Evolutionary conservation across 2,329 filamentous ascomycete genomes (phyloP), one percentile per base, ranked within the genome.

Genomic region (Penicillium sp.): DNA sequence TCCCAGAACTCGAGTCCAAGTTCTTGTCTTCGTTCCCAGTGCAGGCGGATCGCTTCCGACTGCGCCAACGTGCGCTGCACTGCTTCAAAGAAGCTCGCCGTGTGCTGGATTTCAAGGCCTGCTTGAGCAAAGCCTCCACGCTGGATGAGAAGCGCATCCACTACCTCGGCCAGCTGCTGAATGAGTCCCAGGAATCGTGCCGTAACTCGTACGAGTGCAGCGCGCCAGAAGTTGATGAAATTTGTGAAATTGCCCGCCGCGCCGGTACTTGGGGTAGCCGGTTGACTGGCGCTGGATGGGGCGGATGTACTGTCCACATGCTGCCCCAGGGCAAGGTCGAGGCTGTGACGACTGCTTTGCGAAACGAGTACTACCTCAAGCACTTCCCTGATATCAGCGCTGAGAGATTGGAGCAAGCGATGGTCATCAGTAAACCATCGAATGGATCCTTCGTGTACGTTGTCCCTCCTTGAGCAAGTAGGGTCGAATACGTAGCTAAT

Each of bases 231-330:
- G 79, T 97, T n/a, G 91, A 98, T 63, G 77, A 87, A 47, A 78
- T 98, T 25, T 97, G 91, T 65, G 65, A 75, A 26, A 84, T 97
- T 51, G 90, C 90, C 0, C 76, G 83, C 18, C 75, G 73, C 11
- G 86, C 86, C 1, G 93, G 93, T 2, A 81, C 86, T 13, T 89
- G 88, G 62, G 93, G 91, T 18, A 89, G 86, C 54, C 76, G 91
- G 17, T 70, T 96, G 54, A 97, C 91, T 0, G 93, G 93, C 26
- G 93, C 93, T 1, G 93, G 93, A 3, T 98, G 93, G 93, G 93
- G 93, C 47, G 93, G 93, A 2, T 97, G 93, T 70, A 93, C 81
- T 45, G 91, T 98, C 42, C 93, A 98, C 70, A 77, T 98, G 41
- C 85, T 97, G 36, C 86, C 91, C 0, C 86, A 81, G 42, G 79